Percentiles rank a stretch among this genome's conserved stretches.
Conservation (phyloP, 345 rosid species). For the Populus simonii region DNA sequence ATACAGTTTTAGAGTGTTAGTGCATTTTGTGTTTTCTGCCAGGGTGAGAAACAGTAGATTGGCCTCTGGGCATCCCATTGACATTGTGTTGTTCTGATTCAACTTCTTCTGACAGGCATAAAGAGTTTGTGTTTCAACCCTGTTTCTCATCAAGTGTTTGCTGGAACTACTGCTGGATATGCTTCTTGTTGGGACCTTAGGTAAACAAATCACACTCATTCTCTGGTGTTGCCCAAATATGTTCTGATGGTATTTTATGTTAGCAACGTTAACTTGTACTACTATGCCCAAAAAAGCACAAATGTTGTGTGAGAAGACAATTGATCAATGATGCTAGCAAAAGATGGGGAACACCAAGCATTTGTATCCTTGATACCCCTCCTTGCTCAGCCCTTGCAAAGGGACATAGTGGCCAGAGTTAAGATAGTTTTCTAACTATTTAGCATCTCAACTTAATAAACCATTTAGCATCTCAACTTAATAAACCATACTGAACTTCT, state of each 20-base stretch:
- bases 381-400: not conserved
- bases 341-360: not conserved
- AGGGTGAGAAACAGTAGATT: not conserved
- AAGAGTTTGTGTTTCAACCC: slow-evolving; percentile 65
- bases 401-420: not conserved
- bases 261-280: not conserved
- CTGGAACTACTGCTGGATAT: slow-evolving; percentile 75
- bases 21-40: not conserved
- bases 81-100: slow-evolving; percentile 4
- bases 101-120: slow-evolving; percentile 52
- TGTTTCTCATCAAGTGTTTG: slow-evolving; percentile 51
- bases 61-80: not conserved
- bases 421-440: not conserved
- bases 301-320: not conserved
- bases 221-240: not conserved
- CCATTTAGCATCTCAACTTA: not conserved
- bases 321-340: not conserved
- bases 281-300: not conserved
- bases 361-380: not conserved
- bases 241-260: not conserved
- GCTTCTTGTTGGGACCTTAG: slow-evolving; percentile 85
- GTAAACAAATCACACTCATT: slow-evolving; percentile 32
- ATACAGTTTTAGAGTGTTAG: not conserved
- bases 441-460: not conserved
- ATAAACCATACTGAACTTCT: not conserved